Conservation (phyloP, 1,284 basidiomycete species). For the Ustilago loliicola region DNA sequence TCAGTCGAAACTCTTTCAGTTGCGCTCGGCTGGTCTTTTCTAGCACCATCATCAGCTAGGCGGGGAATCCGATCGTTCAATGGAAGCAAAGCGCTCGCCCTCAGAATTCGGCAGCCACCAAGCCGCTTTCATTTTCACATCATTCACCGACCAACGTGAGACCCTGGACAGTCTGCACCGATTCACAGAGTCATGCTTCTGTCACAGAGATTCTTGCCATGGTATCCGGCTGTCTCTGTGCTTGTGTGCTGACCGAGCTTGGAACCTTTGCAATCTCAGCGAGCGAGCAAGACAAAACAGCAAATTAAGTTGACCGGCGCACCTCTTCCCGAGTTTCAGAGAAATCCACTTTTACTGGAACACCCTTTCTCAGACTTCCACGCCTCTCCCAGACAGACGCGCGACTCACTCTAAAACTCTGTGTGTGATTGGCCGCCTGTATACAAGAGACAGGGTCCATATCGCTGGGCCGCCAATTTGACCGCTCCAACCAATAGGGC, state of each 20-base stretch:
- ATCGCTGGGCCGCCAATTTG: background rate
- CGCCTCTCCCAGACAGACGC: background rate
- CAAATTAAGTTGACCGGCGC: background rate
- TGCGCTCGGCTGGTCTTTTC: background rate
- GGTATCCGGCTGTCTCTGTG: too few relatives aligned
- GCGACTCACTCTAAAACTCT: background rate
- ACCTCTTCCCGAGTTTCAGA: slow-evolving; percentile 3
- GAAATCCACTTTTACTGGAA: background rate
- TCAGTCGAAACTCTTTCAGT: background rate
- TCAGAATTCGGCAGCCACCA: too few relatives aligned
- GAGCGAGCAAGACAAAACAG: too few relatives aligned
- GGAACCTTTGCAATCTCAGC: too few relatives aligned
- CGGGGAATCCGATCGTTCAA: too few relatives aligned
- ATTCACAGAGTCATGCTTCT: too few relatives aligned
- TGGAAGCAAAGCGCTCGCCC: too few relatives aligned
- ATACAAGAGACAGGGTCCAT: background rate
- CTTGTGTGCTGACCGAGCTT: too few relatives aligned
- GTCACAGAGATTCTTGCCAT: too few relatives aligned
- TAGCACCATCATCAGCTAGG: background rate
- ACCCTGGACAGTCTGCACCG: too few relatives aligned
- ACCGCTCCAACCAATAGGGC: background rate
- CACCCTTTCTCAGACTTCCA: background rate
- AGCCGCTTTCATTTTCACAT: too few relatives aligned
- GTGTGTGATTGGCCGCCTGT: background rate
- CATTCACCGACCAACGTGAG: too few relatives aligned